Evolutionary conservation across 257 asterid species (phyloP).

Genomic region (Petrea volubilis): DNA sequence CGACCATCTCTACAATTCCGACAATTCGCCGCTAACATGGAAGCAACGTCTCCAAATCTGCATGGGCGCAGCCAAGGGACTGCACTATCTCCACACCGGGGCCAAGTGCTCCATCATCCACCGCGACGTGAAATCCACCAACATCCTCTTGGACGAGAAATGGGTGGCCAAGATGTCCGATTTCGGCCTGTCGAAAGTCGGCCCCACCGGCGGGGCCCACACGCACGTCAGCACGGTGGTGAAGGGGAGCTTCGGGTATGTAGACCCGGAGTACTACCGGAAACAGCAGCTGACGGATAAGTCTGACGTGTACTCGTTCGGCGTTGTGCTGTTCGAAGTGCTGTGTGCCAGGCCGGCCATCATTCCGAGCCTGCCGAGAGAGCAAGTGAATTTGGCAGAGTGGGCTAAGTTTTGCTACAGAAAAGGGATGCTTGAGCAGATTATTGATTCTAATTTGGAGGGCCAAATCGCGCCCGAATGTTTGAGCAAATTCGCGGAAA

Average conservation of each 20-base stretch:
- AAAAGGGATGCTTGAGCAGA: conserved; percentile 43
- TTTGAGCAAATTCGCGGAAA: conserved; percentile 42
- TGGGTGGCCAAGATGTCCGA: conserved; percentile 71
- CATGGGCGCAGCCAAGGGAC: conserved; percentile 66
- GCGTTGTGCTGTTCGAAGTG: conserved; percentile 63
- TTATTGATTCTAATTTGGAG: conserved; percentile 45
- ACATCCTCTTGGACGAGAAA: conserved; percentile 61
- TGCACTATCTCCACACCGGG: conserved; percentile 63
- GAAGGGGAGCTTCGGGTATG: conserved; percentile 72
- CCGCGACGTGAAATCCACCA: conserved; percentile 73
- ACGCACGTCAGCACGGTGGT: conserved; percentile 70
- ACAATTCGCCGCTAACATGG: conserved; percentile 48
- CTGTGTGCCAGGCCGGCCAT: conserved; percentile 52
- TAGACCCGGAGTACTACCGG: conserved; percentile 67
- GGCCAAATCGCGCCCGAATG: conserved; percentile 57
- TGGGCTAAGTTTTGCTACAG: conserved; percentile 46
- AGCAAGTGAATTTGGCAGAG: conserved; percentile 49
- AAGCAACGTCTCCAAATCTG: conserved; percentile 56
- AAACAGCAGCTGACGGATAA: conserved; percentile 58
- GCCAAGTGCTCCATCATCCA: conserved; percentile 51
- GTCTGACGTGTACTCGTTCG: conserved; percentile 76
- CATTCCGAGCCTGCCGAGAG: conserved; percentile 27
- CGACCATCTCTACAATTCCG: conserved; percentile 46
- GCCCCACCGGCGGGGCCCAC: conserved; percentile 41
- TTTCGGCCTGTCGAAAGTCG: conserved; percentile 68